These are phyloP conservation scores for Aquilaria sinensis DNA, from an alignment of 345 rosid genomes.

Conservation along the genomic window DNA sequence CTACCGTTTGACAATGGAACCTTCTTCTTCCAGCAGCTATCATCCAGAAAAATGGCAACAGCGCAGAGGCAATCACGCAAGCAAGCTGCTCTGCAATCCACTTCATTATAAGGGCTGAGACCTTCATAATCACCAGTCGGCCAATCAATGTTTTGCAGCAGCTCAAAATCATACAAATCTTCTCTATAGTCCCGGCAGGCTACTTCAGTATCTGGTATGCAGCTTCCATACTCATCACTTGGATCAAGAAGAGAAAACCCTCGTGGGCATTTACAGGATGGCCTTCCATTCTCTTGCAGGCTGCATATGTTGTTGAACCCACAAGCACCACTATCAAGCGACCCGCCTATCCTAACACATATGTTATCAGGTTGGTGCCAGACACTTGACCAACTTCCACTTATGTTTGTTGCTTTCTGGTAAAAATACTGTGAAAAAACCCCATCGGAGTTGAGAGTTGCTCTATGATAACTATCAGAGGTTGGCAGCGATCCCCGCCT, in stretches of 20 bases:
- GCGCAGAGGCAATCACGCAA: conserved; percentile 33
- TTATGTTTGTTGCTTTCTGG: conserved; percentile 16
- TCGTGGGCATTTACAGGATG: conserved; percentile 28
- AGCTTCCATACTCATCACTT: conserved; percentile 24
- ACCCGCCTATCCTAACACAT: background rate
- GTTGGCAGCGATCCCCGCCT: background rate
- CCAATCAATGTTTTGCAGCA: conserved; percentile 18
- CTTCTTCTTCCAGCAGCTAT: conserved; percentile 29
- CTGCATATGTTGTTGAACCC: conserved; percentile 32
- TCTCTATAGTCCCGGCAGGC: conserved; percentile 15
- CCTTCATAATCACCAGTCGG: conserved; percentile 23
- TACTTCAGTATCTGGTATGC: conserved; percentile 20
- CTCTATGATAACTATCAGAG: conserved; percentile 16
- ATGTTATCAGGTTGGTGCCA: conserved; percentile 23
- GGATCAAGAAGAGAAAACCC: conserved; percentile 22
- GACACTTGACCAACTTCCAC: conserved; percentile 12
- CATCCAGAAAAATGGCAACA: conserved; percentile 4
- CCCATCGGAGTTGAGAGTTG: conserved; percentile 33
- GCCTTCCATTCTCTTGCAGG: conserved; percentile 13
- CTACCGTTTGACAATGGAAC: conserved; percentile 34
- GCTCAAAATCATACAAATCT: conserved; percentile 15
- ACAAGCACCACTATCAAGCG: conserved; percentile 26
- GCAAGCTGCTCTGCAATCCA: conserved; percentile 27
- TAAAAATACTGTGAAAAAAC: conserved; percentile 17
- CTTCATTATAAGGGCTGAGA: background rate